Percentiles rank a stretch among this genome's conserved stretches.
These are phyloP conservation scores for Nicotiana rustica DNA, from an alignment of 305 asterid species.

Conservation along the genomic window DNA sequence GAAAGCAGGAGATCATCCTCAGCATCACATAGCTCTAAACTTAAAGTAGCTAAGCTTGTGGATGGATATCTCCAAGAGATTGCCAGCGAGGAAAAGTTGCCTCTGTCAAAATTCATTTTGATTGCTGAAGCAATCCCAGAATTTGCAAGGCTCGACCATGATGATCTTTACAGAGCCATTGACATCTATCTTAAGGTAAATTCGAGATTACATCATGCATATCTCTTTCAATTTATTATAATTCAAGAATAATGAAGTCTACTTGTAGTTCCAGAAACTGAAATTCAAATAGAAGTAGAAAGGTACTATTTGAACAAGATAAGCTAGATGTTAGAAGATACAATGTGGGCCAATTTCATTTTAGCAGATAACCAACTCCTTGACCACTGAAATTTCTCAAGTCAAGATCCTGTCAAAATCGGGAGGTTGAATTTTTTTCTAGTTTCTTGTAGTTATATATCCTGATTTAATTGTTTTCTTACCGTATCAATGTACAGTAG, in stretches of 20 bases:
- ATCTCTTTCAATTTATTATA: neutral
- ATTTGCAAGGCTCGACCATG: constrained; percentile 38
- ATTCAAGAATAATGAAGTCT: neutral
- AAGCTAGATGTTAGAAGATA: neutral
- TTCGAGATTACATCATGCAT: neutral
- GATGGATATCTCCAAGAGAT: constrained; percentile 43
- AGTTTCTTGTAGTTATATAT: neutral
- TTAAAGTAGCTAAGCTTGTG: constrained; percentile 43
- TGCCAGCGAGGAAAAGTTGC: constrained; percentile 38
- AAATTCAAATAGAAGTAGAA: too few species aligned
- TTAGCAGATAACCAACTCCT: neutral
- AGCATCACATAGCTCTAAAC: constrained; percentile 38
- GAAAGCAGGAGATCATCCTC: constrained; percentile 37
- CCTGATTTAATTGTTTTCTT: too few species aligned
- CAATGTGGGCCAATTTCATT: neutral
- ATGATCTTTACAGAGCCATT: constrained; percentile 42
- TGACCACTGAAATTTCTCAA: neutral
- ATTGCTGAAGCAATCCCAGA: constrained; percentile 42
- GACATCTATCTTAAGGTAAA: constrained; percentile 43
- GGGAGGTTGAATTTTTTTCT: neutral
- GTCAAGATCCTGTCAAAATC: too few species aligned
- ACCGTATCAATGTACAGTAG: too few species aligned
- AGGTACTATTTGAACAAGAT: neutral
- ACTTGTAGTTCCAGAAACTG: neutral
- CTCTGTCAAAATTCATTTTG: constrained; percentile 36